Base-by-base conservation (phyloP, 2,329 filamentous ascomycete species). In the Microsporum canis region DNA sequence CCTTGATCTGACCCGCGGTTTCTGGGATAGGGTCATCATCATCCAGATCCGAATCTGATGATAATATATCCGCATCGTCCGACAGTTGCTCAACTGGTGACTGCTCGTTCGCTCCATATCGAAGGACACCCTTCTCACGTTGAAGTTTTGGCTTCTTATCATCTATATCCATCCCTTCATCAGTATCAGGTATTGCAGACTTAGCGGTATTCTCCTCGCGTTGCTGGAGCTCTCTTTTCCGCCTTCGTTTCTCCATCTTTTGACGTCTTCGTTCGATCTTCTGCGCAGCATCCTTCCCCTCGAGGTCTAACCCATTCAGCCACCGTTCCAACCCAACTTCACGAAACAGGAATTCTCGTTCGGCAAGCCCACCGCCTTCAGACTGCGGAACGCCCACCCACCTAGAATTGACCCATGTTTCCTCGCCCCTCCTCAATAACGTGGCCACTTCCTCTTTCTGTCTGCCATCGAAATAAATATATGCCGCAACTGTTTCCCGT, bases 331-430 rank as follows among this genome's bases (percentile, higher is more conserved):
- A 78, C 1, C 94, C 94, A 56, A 99, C 94, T 74, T 99, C 94
- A 61, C 92, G 88, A 76, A 99, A 99, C 65, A 99, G 78, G 68
- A 99, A 99, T 72, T 99, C 94, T 65, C 94, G 85, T 78, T 99
- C 94, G 34, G 94, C 94, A 53, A 99, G 83, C 47, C 94, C 94
- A 57, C 94, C 94, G 36, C 92, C 92, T 75, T 97, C 92, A 29
- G 87, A 84, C 33, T 91, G 87, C 2, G 92, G 90, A 5, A 99
- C 85, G 71, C 95, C 92, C 57, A 99, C 94, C 94, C 94, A 99
- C 68, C 94, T 83, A 61, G 91, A 96, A 71, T 97, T 99, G 29
- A 99, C 95, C 94, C 94, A 99, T 1, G 94, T 99, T 76, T 99
- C 94, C 72, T 97, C 94, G 29, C 94, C 92, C 10, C 91, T 88